A percentile compares a stretch with the other conserved stretches of the same genome.
These are phyloP conservation scores for Cyanophora paradoxa DNA, from an alignment of 78 protist genomes.

Conservation along the genomic window DNA sequence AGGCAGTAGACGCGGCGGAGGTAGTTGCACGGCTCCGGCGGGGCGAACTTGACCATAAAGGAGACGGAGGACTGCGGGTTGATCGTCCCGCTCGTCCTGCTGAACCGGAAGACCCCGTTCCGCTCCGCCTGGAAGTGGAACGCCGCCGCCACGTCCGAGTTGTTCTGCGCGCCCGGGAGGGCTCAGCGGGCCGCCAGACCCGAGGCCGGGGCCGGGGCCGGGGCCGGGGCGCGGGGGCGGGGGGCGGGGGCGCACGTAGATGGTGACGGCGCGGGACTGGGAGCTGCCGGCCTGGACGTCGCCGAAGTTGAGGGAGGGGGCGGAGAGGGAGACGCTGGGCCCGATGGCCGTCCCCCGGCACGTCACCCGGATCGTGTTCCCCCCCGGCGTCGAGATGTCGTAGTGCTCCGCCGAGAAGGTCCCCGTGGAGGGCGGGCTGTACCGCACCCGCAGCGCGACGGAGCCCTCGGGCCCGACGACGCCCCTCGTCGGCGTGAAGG, in stretches of 20 bases:
- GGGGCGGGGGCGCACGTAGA: background rate
- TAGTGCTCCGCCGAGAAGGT: background rate
- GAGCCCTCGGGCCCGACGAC: background rate
- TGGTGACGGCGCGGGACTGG: background rate
- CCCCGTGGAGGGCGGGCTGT: background rate
- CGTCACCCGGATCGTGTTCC: background rate
- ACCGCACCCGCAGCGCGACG: background rate
- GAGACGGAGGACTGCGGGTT: background rate
- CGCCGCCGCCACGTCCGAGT: background rate
- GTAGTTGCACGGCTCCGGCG: conserved; percentile 1
- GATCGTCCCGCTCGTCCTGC: background rate
- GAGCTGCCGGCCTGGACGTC: background rate
- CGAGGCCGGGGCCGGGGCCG: no score
- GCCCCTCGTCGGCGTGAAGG: background rate
- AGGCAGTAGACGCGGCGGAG: background rate
- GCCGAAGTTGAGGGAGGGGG: background rate
- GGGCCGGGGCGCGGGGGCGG: no score
- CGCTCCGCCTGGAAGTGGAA: background rate
- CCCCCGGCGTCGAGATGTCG: background rate
- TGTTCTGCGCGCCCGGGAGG: no score
- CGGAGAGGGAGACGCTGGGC: background rate
- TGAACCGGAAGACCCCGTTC: background rate
- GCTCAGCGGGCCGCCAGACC: no score
- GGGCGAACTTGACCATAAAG: background rate
- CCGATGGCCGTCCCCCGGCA: background rate